Percentiles rank a stretch among this genome's conserved stretches.
Conservation (phyloP, 805 yeast genomes). For the Kurtzmaniella fragi region DNA sequence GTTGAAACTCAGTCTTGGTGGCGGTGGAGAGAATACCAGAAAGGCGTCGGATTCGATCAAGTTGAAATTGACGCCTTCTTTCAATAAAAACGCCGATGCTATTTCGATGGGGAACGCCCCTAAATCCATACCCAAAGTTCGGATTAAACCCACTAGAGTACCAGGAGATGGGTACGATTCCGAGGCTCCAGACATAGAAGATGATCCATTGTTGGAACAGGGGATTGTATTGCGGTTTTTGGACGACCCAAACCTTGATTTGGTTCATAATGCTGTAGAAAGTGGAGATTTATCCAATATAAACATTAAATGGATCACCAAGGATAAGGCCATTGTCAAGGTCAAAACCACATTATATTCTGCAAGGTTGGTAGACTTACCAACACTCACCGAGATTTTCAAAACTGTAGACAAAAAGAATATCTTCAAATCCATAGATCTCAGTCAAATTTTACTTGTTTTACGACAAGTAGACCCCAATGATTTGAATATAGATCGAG, state of each 20-base stretch:
- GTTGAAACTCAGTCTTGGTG: conserved; percentile 8
- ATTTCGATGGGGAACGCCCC: neutral
- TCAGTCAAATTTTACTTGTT: conserved; percentile 80
- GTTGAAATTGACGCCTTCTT: neutral
- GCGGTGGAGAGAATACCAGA: neutral
- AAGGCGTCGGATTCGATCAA: neutral
- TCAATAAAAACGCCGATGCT: neutral
- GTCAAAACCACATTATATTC: conserved; percentile 69
- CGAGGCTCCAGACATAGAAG: conserved; percentile 94
- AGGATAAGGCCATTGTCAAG: conserved; percentile 69
- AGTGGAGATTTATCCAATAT: conserved; percentile 70
- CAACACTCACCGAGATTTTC: conserved; percentile 80
- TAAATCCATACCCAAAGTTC: conserved; percentile 36
- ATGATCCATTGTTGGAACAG: conserved; percentile 88
- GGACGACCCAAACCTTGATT: conserved; percentile 65
- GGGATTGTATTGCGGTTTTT: conserved; percentile 74
- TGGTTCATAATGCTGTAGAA: conserved; percentile 70
- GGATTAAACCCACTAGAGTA: conserved; percentile 57
- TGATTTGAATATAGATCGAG: conserved; percentile 39
- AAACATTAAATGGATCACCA: conserved; percentile 77
- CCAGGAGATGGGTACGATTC: conserved; percentile 97
- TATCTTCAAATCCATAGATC: conserved; percentile 79
- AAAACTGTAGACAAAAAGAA: conserved; percentile 88
- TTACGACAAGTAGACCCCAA: conserved; percentile 45
- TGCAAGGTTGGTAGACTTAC: conserved; percentile 83